Evolutionary conservation across 805 yeast species (phyloP), one percentile per base, ranked within the genome.

Genomic region (Ogataea salicorniae): DNA sequence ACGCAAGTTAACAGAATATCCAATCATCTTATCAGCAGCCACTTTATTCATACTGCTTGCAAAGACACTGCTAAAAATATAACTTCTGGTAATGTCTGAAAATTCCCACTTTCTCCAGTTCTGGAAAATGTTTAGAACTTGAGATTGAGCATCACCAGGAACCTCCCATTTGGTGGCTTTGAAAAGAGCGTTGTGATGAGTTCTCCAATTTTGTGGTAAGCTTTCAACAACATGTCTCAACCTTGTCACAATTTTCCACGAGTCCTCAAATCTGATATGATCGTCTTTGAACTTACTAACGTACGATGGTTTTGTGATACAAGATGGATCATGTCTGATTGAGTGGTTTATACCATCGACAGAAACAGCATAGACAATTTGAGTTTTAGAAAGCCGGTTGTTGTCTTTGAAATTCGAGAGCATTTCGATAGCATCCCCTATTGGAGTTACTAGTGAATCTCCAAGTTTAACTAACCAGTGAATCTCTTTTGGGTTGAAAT

Each of bases 61-160:
- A 56, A 84, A 84, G 2, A 79, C 73, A 51, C 68, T 69, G 33
- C 65, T 63, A 56, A 85, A 80, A 22, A 86, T 70, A 46, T 72
- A 78, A 45, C 82, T 75, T 36, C 76, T 69, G n/a, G 75, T 75
- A 20, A 81, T 75, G 56, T 79, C 79, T 33, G 81, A 73, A 39
- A 86, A 83, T 57, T 92, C 99, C 97, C 98, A 91, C 49, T 81
- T 80, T 71, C 97, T 79, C 97, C 98, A 94, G 14, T 75, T 71
- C 0, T 82, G 71, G 57, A 90, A 89, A 1, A 81, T 72, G 3
- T 73, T 67, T 22, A 80, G 63, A 2, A 87, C 86, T 15, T 74
- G 74, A 8, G 70, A 68, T 49, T 73, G 71, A 0, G 90, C 90
- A 50, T 73, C 68, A 0, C 50, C 53, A 0, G 88, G 83, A 0